Evolutionary conservation across 163 green algal genomes (phyloP).

Genomic region (Chloroidium sp.): DNA sequence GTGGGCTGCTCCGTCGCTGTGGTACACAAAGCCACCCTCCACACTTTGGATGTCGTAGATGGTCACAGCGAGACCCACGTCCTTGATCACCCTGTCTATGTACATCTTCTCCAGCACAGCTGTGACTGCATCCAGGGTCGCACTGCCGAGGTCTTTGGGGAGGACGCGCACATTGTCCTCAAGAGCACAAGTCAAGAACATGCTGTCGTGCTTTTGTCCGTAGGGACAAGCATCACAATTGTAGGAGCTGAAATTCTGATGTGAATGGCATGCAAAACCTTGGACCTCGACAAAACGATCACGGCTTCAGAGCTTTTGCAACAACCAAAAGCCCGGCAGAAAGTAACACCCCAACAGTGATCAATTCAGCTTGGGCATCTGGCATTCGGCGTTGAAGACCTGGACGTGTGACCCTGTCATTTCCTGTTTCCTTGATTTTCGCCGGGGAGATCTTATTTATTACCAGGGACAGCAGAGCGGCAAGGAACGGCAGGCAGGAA

Average conservation of each 20-base stretch:
- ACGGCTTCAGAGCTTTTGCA: background rate
- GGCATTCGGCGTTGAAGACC: too few relatives aligned
- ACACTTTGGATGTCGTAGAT: conserved; percentile 84
- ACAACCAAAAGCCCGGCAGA: too few relatives aligned
- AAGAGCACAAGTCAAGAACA: conserved; percentile 52
- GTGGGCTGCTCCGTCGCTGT: conserved; percentile 65
- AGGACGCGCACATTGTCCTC: conserved; percentile 71
- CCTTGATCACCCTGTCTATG: conserved; percentile 68
- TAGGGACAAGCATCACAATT: background rate
- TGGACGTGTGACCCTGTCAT: too few relatives aligned
- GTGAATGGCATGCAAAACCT: background rate
- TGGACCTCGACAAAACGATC: background rate
- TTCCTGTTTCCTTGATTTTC: too few relatives aligned
- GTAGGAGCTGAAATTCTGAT: background rate
- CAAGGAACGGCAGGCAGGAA: too few relatives aligned
- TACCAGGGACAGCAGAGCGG: too few relatives aligned
- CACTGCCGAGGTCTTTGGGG: conserved; percentile 56
- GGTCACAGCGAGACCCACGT: conserved; percentile 76
- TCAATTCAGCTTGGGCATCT: too few relatives aligned
- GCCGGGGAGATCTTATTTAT: too few relatives aligned
- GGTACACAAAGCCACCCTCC: conserved; percentile 75
- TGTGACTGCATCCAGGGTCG: conserved; percentile 54
- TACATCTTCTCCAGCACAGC: conserved; percentile 62
- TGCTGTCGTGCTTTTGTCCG: background rate
- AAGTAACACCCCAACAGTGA: too few relatives aligned